Conservation (phyloP, 768 basidiomycete species). For the Mycena alexandri region DNA sequence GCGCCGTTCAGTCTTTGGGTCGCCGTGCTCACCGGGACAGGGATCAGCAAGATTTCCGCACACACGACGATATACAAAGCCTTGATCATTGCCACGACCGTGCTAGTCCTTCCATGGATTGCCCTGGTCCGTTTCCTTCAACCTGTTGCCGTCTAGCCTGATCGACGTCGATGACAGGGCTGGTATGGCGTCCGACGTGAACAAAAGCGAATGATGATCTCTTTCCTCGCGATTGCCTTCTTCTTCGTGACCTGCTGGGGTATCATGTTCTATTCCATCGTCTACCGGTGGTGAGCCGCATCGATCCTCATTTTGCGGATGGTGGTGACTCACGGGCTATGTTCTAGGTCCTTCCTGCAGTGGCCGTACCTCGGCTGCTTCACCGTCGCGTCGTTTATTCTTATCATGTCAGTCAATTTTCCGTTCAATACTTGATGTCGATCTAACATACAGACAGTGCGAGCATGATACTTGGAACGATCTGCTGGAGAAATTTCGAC, state of each 20-base stretch:
- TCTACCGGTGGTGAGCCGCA: slow-evolving; percentile 56
- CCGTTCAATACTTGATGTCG: slow-evolving; percentile 34
- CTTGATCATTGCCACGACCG: slow-evolving; percentile 57
- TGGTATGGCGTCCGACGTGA: slow-evolving; percentile 67
- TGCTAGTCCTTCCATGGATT: slow-evolving; percentile 66
- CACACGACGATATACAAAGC: slow-evolving; percentile 59
- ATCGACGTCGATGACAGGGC: slow-evolving; percentile 51
- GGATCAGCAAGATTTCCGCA: slow-evolving; percentile 56
- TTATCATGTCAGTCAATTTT: slow-evolving; percentile 46
- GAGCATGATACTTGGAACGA: slow-evolving; percentile 58
- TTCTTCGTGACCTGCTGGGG: slow-evolving; percentile 54
- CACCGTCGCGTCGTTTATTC: slow-evolving; percentile 58
- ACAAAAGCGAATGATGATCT: slow-evolving; percentile 53
- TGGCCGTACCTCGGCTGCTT: slow-evolving; percentile 65
- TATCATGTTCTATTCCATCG: slow-evolving; percentile 60
- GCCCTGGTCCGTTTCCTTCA: slow-evolving; percentile 52
- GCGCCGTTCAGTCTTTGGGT: slow-evolving; percentile 60
- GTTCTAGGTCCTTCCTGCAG: slow-evolving; percentile 57
- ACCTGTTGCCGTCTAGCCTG: too few species aligned
- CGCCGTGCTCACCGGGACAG: slow-evolving; percentile 63
- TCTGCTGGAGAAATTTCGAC: slow-evolving; percentile 66
- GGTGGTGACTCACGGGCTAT: slow-evolving; percentile 27
- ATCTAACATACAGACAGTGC: slow-evolving; percentile 46
- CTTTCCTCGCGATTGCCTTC: slow-evolving; percentile 58
- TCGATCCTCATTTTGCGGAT: slow-evolving; percentile 33